Evolutionary conservation across 805 yeast species (phyloP).

Genomic region (Nakazawaea molendinolei): DNA sequence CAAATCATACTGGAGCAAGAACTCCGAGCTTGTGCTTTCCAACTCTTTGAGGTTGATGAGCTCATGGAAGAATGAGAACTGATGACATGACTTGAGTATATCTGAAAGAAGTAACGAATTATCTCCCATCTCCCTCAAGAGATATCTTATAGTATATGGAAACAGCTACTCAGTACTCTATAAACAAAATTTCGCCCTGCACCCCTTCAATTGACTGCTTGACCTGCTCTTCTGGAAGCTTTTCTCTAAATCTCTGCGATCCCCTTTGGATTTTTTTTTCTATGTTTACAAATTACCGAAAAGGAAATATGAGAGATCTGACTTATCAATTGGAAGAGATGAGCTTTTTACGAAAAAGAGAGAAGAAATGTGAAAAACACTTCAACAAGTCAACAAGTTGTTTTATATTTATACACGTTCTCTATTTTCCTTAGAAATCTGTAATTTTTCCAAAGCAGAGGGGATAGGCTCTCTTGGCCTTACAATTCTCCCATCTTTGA

Average conservation of each 20-base stretch:
- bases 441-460: slow-evolving; percentile 4
- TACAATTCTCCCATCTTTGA: slow-evolving; percentile 6
- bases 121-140: too few species aligned
- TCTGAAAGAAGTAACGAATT: slow-evolving; percentile 11
- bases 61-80: slow-evolving; percentile 14
- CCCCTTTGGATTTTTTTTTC: background rate
- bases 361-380: too few species aligned
- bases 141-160: too few species aligned
- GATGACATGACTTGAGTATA: slow-evolving; percentile 11
- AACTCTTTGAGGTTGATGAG: slow-evolving; percentile 18
- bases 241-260: background rate
- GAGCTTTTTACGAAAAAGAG: too few species aligned
- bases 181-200: too few species aligned
- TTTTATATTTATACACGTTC: slow-evolving; percentile 2
- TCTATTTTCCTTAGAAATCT: slow-evolving; percentile 3
- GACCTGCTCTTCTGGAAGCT: slow-evolving; percentile 11
- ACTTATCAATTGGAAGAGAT: too few species aligned
- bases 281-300: slow-evolving; percentile 8
- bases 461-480: background rate
- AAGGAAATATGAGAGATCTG: too few species aligned
- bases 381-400: background rate
- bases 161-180: too few species aligned
- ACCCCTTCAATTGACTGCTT: too few species aligned
- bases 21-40: slow-evolving; percentile 12
- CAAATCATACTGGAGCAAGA: slow-evolving; percentile 12